Evolutionary conservation across 495 filamentous ascomycete genomes (phyloP).

Genomic region (Podospora sp.): DNA sequence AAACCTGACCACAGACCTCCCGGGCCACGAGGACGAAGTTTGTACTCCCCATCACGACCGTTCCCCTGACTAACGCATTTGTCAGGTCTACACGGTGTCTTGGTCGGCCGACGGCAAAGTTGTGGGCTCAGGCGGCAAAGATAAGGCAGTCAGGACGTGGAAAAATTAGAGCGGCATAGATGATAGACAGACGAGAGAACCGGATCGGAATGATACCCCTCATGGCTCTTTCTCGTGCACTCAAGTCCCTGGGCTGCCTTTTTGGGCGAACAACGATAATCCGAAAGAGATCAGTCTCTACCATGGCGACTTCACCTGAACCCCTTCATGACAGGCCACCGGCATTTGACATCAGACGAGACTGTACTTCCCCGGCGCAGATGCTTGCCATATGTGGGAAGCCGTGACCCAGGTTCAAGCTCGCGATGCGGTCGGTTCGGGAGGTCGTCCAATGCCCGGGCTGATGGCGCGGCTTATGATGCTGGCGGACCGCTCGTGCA

Average conservation of each 20-base stretch:
- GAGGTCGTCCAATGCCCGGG: constrained; percentile 1
- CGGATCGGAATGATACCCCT: constrained; percentile 31
- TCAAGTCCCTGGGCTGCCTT: not conserved
- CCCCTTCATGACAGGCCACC: no score
- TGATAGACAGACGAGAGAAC: not conserved
- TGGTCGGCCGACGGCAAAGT: constrained; percentile 49
- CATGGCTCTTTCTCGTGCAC: not conserved
- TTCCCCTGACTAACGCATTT: constrained; percentile 8
- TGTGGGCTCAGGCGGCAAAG: constrained; percentile 77
- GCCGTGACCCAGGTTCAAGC: not conserved
- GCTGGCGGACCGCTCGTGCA: not conserved
- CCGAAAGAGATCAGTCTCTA: not conserved
- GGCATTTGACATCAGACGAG: no score
- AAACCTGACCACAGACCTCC: constrained; percentile 81
- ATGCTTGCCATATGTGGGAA: not conserved
- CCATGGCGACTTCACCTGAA: no score
- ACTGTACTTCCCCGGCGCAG: not conserved
- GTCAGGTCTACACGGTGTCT: constrained; percentile 58
- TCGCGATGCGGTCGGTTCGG: not conserved
- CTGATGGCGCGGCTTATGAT: not conserved
- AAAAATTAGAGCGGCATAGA: constrained; percentile 46
- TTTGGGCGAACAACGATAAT: not conserved
- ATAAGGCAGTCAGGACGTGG: constrained; percentile 89
- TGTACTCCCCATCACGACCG: constrained; percentile 55
- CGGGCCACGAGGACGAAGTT: constrained; percentile 93